Conservation (phyloP, 2,329 filamentous ascomycete genomes). For the Juglanconis oblonga region DNA sequence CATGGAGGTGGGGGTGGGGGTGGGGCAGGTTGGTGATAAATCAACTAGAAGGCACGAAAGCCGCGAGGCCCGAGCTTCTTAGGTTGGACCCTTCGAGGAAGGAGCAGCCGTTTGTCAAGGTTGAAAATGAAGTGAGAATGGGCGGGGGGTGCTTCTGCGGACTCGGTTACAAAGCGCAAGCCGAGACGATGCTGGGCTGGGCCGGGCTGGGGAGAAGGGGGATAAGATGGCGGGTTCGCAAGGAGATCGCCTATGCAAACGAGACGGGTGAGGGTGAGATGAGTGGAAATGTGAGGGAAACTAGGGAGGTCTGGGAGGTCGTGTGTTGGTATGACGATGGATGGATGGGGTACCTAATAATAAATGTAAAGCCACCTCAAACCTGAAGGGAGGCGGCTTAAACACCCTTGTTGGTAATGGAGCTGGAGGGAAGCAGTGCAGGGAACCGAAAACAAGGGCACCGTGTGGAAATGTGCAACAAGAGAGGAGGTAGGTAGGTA, state of each 20-base stretch:
- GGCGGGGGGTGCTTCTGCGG: neutral
- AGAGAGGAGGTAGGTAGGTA: constrained; percentile 9
- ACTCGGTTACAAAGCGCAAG: neutral
- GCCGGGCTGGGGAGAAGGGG: neutral
- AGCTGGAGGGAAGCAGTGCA: constrained; percentile 1
- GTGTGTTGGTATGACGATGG: neutral
- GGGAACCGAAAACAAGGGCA: neutral
- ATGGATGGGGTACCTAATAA: constrained; percentile 4
- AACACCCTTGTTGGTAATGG: neutral
- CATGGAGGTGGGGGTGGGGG: neutral
- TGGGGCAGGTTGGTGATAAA: neutral
- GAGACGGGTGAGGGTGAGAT: neutral
- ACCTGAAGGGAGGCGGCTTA: neutral
- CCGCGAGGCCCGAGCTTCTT: too few species aligned
- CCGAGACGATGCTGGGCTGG: neutral
- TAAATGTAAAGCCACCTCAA: constrained; percentile 2
- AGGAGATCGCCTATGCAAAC: neutral
- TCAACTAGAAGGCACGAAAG: neutral
- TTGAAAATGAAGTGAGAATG: neutral
- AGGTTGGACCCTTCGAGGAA: too few species aligned
- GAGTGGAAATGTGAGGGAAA: neutral
- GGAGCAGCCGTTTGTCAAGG: neutral
- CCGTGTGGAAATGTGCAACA: neutral
- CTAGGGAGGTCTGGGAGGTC: neutral
- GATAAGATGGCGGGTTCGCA: neutral